Evolutionary conservation across 495 filamentous ascomycete species (phyloP).

Genomic region (Evansstolkia leycettana): DNA sequence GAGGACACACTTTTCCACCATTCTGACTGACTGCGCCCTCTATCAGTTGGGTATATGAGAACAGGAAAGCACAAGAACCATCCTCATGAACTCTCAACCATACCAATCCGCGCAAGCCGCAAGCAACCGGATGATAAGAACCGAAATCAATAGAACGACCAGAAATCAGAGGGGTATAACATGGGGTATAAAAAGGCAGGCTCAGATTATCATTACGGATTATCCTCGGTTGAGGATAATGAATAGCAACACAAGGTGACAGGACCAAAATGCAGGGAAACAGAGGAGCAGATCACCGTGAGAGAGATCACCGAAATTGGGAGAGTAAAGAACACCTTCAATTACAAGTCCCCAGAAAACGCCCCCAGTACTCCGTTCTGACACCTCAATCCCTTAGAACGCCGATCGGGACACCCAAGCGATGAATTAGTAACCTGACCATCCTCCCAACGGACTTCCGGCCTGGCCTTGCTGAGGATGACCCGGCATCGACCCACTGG

Average conservation of each 20-base stretch:
- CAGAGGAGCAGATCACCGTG: slow-evolving; percentile 15
- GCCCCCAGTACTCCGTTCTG: background rate
- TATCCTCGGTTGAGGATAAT: slow-evolving; percentile 13
- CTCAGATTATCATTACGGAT: slow-evolving; percentile 26
- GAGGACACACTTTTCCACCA: too few relatives aligned
- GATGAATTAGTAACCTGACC: slow-evolving; percentile 28
- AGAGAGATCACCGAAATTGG: slow-evolving; percentile 11
- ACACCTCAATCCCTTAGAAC: slow-evolving; percentile 9
- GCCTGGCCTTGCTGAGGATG: slow-evolving; percentile 33
- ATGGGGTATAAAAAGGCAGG: slow-evolving; percentile 35
- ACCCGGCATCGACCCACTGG: slow-evolving; percentile 28
- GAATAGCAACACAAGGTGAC: slow-evolving; percentile 11
- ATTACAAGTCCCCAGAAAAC: slow-evolving; percentile 5
- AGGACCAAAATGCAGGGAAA: slow-evolving; percentile 8
- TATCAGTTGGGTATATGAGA: too few relatives aligned
- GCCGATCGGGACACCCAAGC: slow-evolving; percentile 1
- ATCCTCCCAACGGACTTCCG: slow-evolving; percentile 30
- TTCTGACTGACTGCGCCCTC: too few relatives aligned
- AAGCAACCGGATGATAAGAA: slow-evolving; percentile 2
- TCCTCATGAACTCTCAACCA: too few relatives aligned
- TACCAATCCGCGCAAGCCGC: too few relatives aligned
- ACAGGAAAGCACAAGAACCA: too few relatives aligned
- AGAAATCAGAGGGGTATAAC: slow-evolving; percentile 23
- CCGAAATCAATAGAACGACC: slow-evolving; percentile 5
- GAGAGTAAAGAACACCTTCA: slow-evolving; percentile 8